Evolutionary conservation across 257 asterid genomes (phyloP).

Genomic region (Solanum virginianum): DNA sequence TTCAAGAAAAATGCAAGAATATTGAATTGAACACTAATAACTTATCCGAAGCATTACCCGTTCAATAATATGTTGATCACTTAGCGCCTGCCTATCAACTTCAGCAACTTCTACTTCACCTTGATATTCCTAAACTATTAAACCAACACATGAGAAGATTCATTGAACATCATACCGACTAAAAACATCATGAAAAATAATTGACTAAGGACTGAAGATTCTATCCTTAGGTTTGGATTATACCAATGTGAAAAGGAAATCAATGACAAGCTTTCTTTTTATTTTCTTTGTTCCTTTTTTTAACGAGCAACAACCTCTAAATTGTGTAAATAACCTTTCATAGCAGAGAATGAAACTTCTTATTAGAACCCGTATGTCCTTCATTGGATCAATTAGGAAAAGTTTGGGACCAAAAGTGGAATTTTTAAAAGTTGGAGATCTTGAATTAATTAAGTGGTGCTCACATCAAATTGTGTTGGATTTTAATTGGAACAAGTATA

Average conservation of each 20-base stretch:
- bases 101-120: not conserved
- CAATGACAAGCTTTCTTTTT: not conserved
- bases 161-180: not conserved
- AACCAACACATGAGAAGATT: not conserved
- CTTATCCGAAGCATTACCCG: not conserved
- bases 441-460: no score
- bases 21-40: not conserved
- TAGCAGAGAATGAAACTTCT: no score
- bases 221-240: not conserved
- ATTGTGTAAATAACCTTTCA: no score
- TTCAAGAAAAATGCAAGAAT: not conserved
- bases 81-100: not conserved
- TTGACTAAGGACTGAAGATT: not conserved
- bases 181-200: not conserved
- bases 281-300: no score
- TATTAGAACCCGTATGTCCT: no score
- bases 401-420: no score
- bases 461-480: no score
- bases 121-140: not conserved
- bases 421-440: no score
- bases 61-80: not conserved
- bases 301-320: no score
- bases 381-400: no score
- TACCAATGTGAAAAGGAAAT: not conserved
- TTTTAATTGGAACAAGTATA: no score